phyloP scores from a whole-genome alignment of 2,329 filamentous ascomycete species.

The Aschersonia sp. region DNA sequence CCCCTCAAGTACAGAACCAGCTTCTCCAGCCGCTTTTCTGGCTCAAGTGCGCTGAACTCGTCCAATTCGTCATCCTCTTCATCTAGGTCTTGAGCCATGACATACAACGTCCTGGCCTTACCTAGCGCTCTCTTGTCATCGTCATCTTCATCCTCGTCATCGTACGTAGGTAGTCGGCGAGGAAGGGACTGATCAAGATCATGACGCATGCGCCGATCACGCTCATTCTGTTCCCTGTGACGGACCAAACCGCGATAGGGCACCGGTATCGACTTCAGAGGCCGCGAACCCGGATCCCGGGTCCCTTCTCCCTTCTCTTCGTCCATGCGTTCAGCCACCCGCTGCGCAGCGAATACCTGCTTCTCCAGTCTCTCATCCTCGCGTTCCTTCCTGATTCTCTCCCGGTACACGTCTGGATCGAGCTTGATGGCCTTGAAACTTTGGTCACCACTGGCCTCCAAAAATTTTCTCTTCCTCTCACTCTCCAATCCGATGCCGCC shows the following conservation, averaged over 20 bases:
- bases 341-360: conserved; percentile 64
- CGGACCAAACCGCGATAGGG: conserved; percentile 67
- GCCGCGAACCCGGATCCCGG: conserved; percentile 1
- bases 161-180: conserved; percentile 46
- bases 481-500: conserved; percentile 74
- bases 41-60: conserved; percentile 57
- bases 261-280: conserved; percentile 56
- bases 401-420: conserved; percentile 58
- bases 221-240: conserved; percentile 54
- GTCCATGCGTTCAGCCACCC: conserved; percentile 65
- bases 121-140: conserved; percentile 60
- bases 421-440: conserved; percentile 41
- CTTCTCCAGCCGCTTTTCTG: conserved; percentile 49
- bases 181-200: conserved; percentile 52
- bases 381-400: conserved; percentile 54
- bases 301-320: conserved; percentile 26
- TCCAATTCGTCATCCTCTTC: conserved; percentile 71
- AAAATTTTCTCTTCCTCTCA: conserved; percentile 65
- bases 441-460: conserved; percentile 43
- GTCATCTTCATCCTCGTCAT: conserved; percentile 54
- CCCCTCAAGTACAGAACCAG: conserved; percentile 57
- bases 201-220: conserved; percentile 48
- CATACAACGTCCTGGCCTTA: conserved; percentile 37
- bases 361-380: conserved; percentile 55
- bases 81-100: conserved; percentile 54